Evolutionary conservation across 345 rosid species (phyloP), one percentile per base, ranked within the genome.

Genomic region (Hirschfeldia incana): DNA sequence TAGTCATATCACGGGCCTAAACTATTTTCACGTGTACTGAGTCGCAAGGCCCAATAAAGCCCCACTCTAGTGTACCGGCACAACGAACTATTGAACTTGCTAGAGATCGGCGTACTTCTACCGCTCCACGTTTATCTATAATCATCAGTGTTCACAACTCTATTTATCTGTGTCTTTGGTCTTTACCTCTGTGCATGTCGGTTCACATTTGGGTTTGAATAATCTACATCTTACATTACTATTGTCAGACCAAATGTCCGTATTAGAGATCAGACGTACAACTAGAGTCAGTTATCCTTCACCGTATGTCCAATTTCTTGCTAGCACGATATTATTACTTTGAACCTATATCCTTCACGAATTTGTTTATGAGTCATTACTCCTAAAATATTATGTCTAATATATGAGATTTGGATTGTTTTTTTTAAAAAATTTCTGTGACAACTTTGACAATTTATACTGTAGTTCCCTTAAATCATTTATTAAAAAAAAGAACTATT

Each of bases 31-130:
- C 15, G 2, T 60, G 8, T 27, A 12, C 6, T 5, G 15, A 5
- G 10, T 11, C 37, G 3, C 2, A 30, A 70, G 58, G 81, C 81
- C 80, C 75, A 77, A 33, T 28, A 34, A 77, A 61, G 39, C 65
- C 75, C 63, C 64, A 21, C 11, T 33, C 1, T 2, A 37, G 5
- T 76, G 57, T 17, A 49, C 17, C 17, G 8, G 7, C 57, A 49
- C 29, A 58, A 58, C 30, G 30, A 58, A 7, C 10, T 8, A 57
- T 21, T 21, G 62, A 58, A 58, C 13, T 58, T 58, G 62, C 62
- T 26, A 26, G 12, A 58, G 30, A 58, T 58, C 63, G 32, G 26
- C 32, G n/a, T 21, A 27, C 33, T 10, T 58, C 62, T 21, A 21
- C 21, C 30, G 30, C 3, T 2, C 2, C 33, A 26, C 33, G 33